Evolutionary conservation across 306 rosid species (phyloP), one percentile per base, ranked within the genome.

Genomic region (Quercus cerris): DNA sequence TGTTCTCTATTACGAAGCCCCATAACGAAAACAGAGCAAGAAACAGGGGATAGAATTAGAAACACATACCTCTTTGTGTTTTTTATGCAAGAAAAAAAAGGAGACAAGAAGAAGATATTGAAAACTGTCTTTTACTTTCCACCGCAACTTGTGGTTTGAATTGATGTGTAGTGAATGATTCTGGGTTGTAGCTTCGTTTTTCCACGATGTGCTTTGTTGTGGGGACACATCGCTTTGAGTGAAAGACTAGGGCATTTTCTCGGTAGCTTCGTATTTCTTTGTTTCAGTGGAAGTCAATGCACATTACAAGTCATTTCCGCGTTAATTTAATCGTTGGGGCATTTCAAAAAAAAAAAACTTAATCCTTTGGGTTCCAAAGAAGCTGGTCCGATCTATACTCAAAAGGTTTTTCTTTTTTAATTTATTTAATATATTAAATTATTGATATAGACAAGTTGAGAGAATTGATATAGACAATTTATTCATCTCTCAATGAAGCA

Each of bases 11-110:
- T 70, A 71, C 38, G 23, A 57, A 78, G 52, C 35, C n/a, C 77
- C 86, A 80, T 87, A 3, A 27, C 3, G 3, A 44, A 66, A 81
- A 71, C 28, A 25, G 73, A 70, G 74, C 4, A 63, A 58, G 59
- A 58, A 76, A 62, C 33, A 57, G 79, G 54, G 62, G 67, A 74
- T 9, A 5, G 8, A 58, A 78, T 10, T 9, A 8, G 8, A 52
- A 78, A 10, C 58, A 46, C 73, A 62, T 64, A 71, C 75, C 83
- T 38, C 66, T 49, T 11, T 49, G 46, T 3, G 54, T 12, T 70
- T 70, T 4, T 3, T 61, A 13, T 22, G 46, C 46, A 41, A 41
- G 19, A 41, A 6, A 46, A 13, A 13, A n/a, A 13, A 27, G 12
- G 3, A 28, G 9, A 9, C 14, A 64, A 2, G 49, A 25, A 69